Evolutionary conservation across 78 protist species (phyloP).

Genomic region (Ministeria vibrans): DNA sequence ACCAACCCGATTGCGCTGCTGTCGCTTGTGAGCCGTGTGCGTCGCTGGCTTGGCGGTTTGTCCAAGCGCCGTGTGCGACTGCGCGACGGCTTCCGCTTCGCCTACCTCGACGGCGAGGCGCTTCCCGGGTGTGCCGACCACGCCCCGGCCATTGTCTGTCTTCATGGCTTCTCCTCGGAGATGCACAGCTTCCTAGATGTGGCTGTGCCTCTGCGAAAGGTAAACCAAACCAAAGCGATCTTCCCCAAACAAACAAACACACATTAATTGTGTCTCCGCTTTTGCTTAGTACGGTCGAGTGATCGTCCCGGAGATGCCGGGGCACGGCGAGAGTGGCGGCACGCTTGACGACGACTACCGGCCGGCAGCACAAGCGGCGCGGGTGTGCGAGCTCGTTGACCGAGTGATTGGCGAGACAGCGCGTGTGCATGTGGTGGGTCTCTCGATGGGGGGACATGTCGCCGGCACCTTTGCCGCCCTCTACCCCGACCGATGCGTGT

Average conservation of each 20-base stretch:
- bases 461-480: not conserved
- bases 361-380: not conserved
- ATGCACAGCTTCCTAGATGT: not conserved
- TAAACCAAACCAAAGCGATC: no score
- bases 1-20: no score
- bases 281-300: not conserved
- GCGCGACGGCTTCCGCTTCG: not conserved
- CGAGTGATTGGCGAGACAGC: not conserved
- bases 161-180: not conserved
- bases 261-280: no score
- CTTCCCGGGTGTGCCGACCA: not conserved
- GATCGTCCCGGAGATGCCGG: not conserved
- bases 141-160: not conserved
- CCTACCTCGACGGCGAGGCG: not conserved
- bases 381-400: not conserved
- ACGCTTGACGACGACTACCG: not conserved
- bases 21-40: no score
- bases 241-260: no score
- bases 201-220: not conserved
- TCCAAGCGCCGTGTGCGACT: no score
- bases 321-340: not conserved
- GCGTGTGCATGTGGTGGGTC: constrained; percentile 2
- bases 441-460: not conserved
- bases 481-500: not conserved
- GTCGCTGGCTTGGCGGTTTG: no score